Conservation (phyloP, 805 yeast genomes). For the Metschnikowia kunwiensis region DNA sequence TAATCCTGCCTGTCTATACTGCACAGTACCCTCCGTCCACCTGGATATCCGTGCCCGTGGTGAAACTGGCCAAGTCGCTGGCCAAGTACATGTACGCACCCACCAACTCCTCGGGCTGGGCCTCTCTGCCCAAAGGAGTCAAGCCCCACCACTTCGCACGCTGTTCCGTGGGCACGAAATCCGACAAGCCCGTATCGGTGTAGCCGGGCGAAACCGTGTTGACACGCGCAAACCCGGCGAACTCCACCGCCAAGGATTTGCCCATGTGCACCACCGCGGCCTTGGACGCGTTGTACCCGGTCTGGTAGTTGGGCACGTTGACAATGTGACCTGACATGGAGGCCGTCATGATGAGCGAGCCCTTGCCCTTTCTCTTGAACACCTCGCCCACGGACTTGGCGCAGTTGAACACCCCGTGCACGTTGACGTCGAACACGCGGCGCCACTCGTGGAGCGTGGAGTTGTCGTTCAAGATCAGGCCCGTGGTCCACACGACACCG, state of each 20-base stretch:
- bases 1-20: constrained; percentile 6
- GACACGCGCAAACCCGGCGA: constrained; percentile 22
- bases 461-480: constrained; percentile 37
- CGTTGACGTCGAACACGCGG: constrained; percentile 55
- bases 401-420: constrained; percentile 40
- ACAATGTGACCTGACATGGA: constrained; percentile 89
- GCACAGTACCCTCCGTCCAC: constrained; percentile 25
- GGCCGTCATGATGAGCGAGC: constrained; percentile 80
- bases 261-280: constrained; percentile 23
- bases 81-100: constrained; percentile 26
- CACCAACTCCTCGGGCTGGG: constrained; percentile 21
- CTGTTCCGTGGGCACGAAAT: constrained; percentile 21
- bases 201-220: constrained; percentile 23
- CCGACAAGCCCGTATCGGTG: constrained; percentile 22
- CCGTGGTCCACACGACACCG: constrained; percentile 56
- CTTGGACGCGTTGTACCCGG: constrained; percentile 38
- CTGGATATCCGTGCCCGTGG: constrained; percentile 22
- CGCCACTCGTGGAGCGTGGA: constrained; percentile 62
- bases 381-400: constrained; percentile 70
- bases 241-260: constrained; percentile 23
- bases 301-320: constrained; percentile 83
- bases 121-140: constrained; percentile 24
- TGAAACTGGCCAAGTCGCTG: constrained; percentile 22
- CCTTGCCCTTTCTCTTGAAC: constrained; percentile 69
- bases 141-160: constrained; percentile 25